A percentile compares a stretch with the other conserved stretches of the same genome.
phyloP scores from a whole-genome alignment of 148 eudicot species.

The Vaccinium macrocarpon region DNA sequence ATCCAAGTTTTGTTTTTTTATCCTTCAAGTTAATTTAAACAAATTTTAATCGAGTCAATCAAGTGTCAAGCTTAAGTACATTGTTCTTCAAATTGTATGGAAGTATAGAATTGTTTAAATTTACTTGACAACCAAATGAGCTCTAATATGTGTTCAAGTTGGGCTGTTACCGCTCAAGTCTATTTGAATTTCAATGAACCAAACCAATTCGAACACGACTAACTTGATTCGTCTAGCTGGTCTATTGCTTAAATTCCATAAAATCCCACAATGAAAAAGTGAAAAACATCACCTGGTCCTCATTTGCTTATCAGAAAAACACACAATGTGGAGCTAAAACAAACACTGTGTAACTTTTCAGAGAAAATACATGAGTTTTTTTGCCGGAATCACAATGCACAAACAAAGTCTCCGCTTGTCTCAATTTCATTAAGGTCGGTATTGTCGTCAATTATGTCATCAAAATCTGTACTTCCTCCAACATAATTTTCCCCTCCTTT shows the following conservation, averaged over 20 bases:
- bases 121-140: too few species aligned
- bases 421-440: slow-evolving; percentile 67
- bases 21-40: too few species aligned
- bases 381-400: slow-evolving; percentile 25
- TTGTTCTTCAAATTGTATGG: too few species aligned
- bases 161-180: too few species aligned
- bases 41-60: too few species aligned
- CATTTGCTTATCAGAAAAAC: neutral
- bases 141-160: too few species aligned
- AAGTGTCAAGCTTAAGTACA: too few species aligned
- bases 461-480: slow-evolving; percentile 65
- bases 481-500: slow-evolving; percentile 18
- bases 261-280: neutral
- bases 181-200: too few species aligned
- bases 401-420: slow-evolving; percentile 60
- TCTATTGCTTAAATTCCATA: neutral
- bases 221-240: neutral
- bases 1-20: neutral
- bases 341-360: neutral
- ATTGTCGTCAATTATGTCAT: slow-evolving; percentile 58
- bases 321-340: neutral
- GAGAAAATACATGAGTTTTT: neutral
- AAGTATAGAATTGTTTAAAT: too few species aligned
- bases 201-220: too few species aligned
- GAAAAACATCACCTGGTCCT: neutral